These are phyloP conservation scores for Xerocomellus amylosporus DNA, from an alignment of 768 basidiomycete species.

Conservation along the genomic window DNA sequence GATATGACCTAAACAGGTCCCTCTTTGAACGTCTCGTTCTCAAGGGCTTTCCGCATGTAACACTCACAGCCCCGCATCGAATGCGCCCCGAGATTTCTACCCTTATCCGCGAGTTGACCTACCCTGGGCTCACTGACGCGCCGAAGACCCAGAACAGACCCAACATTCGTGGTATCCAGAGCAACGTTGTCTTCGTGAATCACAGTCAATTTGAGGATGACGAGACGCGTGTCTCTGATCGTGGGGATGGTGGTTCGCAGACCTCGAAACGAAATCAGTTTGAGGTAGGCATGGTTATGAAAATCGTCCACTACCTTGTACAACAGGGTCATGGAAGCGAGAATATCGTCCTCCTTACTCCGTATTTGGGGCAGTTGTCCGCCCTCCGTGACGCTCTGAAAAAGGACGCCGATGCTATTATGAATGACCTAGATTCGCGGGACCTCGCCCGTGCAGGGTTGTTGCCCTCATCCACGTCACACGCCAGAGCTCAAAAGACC, in stretches of 20 bases:
- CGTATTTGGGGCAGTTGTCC: conserved; percentile 64
- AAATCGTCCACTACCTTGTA: conserved; percentile 60
- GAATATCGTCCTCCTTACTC: conserved; percentile 62
- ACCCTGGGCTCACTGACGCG: conserved; percentile 61
- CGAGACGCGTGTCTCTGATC: conserved; percentile 39
- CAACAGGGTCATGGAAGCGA: conserved; percentile 68
- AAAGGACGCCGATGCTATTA: conserved; percentile 50
- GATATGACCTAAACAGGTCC: conserved; percentile 64
- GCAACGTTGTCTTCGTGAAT: conserved; percentile 60
- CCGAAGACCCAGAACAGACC: conserved; percentile 47
- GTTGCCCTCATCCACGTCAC: conserved; percentile 36
- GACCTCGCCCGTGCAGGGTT: conserved; percentile 61
- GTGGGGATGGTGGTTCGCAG: conserved; percentile 42
- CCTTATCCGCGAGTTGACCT: conserved; percentile 59
- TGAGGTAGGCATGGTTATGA: conserved; percentile 63
- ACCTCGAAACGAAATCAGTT: conserved; percentile 60
- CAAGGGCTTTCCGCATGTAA: conserved; percentile 59
- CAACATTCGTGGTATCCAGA: conserved; percentile 50
- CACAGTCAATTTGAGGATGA: conserved; percentile 57
- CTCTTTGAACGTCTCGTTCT: conserved; percentile 68
- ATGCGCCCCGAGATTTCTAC: conserved; percentile 74
- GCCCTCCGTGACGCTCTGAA: conserved; percentile 47
- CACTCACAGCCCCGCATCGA: conserved; percentile 57
- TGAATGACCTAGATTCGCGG: conserved; percentile 59
- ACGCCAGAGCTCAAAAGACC: conserved; percentile 37